These are phyloP conservation scores for Westerdykella ornata DNA, from an alignment of 2,329 filamentous ascomycete species.

Conservation along the genomic window DNA sequence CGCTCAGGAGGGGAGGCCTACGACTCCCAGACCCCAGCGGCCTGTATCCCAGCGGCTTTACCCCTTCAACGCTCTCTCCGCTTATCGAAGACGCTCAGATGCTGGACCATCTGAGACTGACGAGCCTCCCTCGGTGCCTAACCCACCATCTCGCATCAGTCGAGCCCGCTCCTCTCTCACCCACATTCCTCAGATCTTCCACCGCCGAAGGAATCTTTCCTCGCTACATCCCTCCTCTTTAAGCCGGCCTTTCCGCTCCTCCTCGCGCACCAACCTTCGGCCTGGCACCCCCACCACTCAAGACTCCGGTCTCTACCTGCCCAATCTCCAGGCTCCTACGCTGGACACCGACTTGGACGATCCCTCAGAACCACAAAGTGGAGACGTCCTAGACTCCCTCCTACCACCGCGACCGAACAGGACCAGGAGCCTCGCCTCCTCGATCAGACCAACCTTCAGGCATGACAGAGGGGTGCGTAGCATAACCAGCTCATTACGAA, in stretches of 20 bases:
- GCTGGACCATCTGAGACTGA: conserved; percentile 24
- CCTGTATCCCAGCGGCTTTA: conserved; percentile 21
- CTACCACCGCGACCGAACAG: conserved; percentile 16
- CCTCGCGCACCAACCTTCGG: conserved; percentile 16
- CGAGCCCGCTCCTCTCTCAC: conserved; percentile 35
- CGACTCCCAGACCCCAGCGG: conserved; percentile 7
- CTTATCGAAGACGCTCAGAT: conserved; percentile 25
- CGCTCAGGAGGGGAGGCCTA: conserved; percentile 18
- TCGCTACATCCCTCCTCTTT: conserved; percentile 13
- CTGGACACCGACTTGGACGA: conserved; percentile 37
- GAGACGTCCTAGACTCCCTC: conserved; percentile 4
- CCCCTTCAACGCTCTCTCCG: conserved; percentile 26
- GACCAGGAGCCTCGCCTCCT: conserved; percentile 27
- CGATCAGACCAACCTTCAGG: conserved; percentile 29
- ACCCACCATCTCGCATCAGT: conserved; percentile 29
- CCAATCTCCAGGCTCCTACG: conserved; percentile 30
- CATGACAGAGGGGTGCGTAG: conserved; percentile 35
- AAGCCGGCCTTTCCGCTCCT: conserved; percentile 9
- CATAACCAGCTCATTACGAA: conserved; percentile 42
- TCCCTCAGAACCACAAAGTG: conserved; percentile 16
- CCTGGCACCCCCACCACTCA: conserved; percentile 16
- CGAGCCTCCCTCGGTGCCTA: conserved; percentile 8
- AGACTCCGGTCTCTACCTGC: conserved; percentile 30
- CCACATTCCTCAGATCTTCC: conserved; percentile 28
- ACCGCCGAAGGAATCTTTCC: conserved; percentile 18